Evolutionary conservation across 306 rosid genomes (phyloP), one percentile per base, ranked within the genome.

Genomic region (Lablab purpureus): DNA sequence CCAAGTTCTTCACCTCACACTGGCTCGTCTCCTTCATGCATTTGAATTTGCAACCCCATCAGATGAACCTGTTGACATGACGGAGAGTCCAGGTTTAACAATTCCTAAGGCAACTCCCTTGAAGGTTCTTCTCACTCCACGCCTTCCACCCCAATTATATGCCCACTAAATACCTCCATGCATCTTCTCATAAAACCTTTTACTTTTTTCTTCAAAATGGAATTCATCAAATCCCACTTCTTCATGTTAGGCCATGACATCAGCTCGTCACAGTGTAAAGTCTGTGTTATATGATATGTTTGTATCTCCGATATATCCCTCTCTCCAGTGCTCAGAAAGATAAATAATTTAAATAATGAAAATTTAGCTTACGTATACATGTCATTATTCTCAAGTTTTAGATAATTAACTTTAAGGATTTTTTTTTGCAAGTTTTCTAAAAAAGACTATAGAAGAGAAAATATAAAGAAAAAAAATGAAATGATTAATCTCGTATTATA

Each of bases 31-130:
- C 10, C 80, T 91, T 59, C 90, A 91, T 22, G 85, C 78, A 8
- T 91, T 91, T 63, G 85, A 84, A 19, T 40, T 91, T 17, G 51
- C 66, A 11, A 85, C 85, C 10, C 80, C 87, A 1, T 68, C 54
- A 22, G 74, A 81, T 17, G 11, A 86, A 51, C 64, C 76, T 0
- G 17, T 87, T 22, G 87, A 89, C 67, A 84, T 91, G 90, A 85
- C 72, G 0, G 89, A 91, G 75, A 81, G 87, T 51, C 82, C 86
- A 0, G 96, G 91, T 23, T 49, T 87, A 65, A 87, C 88, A 5
- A 85, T 85, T 80, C 86, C 87, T 2, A 87, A 84, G 72, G 89
- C 88, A 46, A 74, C 77, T 66, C 90, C 93, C 6, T 73, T 88
- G 8, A 55, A 80, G 52, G 80, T 87, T 82, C 84, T 85, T 9